Evolutionary conservation across 2,329 filamentous ascomycete species (phyloP).

Genomic region (Talaromyces islandicus): DNA sequence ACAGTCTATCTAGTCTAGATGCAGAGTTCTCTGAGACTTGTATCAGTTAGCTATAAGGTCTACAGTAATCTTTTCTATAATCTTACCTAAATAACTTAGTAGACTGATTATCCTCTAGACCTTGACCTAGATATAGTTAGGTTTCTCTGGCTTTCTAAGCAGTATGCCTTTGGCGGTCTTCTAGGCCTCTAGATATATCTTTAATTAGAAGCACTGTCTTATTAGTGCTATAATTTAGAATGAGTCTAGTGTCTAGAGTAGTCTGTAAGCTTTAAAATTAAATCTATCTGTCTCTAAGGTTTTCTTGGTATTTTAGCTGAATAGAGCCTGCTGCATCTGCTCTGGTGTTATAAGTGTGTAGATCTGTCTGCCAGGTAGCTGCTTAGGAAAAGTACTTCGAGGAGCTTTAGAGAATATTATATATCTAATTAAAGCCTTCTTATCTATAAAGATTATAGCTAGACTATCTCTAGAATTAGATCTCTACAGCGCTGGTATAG

Average conservation of each 20-base stretch:
- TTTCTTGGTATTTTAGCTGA: neutral
- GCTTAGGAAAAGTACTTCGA: neutral
- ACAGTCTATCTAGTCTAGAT: neutral
- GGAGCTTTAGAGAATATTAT: neutral
- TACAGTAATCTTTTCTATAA: neutral
- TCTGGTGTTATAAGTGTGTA: neutral
- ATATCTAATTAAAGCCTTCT: neutral
- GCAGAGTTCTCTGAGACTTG: neutral
- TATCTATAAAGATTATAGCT: neutral
- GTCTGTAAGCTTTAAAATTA: neutral
- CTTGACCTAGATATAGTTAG: neutral
- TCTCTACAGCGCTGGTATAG: neutral
- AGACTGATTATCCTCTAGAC: neutral
- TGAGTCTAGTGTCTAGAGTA: neutral
- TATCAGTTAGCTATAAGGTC: neutral
- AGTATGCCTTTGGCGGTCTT: neutral
- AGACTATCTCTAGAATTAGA: neutral
- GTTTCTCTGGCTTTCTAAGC: neutral
- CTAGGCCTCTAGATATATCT: neutral
- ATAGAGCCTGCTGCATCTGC: neutral
- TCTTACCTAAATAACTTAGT: neutral
- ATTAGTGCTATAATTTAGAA: neutral
- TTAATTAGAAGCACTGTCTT: neutral
- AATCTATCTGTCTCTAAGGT: neutral
- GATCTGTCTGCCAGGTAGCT: neutral